Percentiles rank a stretch among this genome's conserved stretches.
phyloP scores from a whole-genome alignment of 345 rosid genomes.

The Heritiera littoralis region DNA sequence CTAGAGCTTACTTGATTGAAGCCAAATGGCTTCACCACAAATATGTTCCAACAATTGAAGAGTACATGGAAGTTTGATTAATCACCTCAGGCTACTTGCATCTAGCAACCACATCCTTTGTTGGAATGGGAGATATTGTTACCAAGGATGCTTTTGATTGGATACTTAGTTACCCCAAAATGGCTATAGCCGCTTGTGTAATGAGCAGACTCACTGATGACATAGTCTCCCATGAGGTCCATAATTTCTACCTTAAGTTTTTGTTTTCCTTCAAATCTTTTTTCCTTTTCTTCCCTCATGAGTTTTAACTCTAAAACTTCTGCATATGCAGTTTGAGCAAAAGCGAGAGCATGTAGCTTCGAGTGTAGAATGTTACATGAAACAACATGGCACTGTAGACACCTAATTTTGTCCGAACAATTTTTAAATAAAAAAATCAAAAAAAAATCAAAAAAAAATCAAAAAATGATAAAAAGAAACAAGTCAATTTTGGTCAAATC shows the following conservation, averaged over 20 bases:
- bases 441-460: no score
- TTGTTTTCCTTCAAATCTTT: not conserved
- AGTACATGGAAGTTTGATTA: slow-evolving; percentile 29
- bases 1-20: slow-evolving; percentile 25
- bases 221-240: slow-evolving; percentile 22
- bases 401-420: no score
- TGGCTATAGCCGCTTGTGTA: slow-evolving; percentile 10
- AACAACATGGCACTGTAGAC: no score
- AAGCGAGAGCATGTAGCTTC: no score
- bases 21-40: slow-evolving; percentile 30
- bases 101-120: slow-evolving; percentile 15
- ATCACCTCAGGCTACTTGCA: slow-evolving; percentile 5
- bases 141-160: slow-evolving; percentile 30
- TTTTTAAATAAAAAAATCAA: no score
- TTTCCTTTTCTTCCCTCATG: not conserved
- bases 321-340: no score
- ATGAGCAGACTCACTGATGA: slow-evolving; percentile 35
- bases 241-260: not conserved
- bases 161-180: slow-evolving; percentile 17
- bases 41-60: slow-evolving; percentile 29
- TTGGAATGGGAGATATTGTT: slow-evolving; percentile 32
- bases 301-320: not conserved
- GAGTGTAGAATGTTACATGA: no score
- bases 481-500: no score
- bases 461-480: no score